Conservation (phyloP, 225 moss, liverwort and hornwort genomes). For the Physcomitrium patens region DNA sequence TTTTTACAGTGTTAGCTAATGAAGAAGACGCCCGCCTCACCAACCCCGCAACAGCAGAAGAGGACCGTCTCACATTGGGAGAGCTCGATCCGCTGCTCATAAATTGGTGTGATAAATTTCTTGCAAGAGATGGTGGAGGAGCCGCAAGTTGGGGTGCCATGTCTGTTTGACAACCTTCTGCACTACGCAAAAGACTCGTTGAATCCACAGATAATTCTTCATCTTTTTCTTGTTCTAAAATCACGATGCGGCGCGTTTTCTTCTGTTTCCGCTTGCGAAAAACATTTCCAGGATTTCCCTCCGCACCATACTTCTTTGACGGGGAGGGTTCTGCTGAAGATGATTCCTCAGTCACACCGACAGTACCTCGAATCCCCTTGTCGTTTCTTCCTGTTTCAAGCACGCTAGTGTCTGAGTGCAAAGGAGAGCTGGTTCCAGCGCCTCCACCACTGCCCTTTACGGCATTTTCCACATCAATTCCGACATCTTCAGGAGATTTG, state of each 20-base stretch:
- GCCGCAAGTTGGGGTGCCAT: slow-evolving; percentile 45
- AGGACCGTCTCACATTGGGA: slow-evolving; percentile 32
- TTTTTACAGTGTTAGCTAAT: slow-evolving; percentile 45
- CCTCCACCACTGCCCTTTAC: slow-evolving; percentile 23
- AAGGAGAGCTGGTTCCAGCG: slow-evolving; percentile 39
- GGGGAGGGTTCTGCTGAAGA: slow-evolving; percentile 31
- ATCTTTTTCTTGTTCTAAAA: slow-evolving; percentile 42
- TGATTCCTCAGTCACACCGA: slow-evolving; percentile 33
- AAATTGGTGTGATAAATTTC: slow-evolving; percentile 32
- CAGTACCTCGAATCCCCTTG: slow-evolving; percentile 31
- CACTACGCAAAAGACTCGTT: slow-evolving; percentile 22
- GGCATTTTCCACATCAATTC: not conserved
- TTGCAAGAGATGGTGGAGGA: slow-evolving; percentile 39
- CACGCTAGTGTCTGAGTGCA: slow-evolving; percentile 25
- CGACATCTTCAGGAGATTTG: slow-evolving; percentile 23
- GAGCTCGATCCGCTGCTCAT: slow-evolving; percentile 17
- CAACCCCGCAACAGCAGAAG: slow-evolving; percentile 37
- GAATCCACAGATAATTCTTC: slow-evolving; percentile 21
- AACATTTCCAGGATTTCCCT: slow-evolving; percentile 28
- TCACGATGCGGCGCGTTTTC: slow-evolving; percentile 50
- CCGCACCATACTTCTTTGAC: slow-evolving; percentile 28
- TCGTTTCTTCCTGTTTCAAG: slow-evolving; percentile 40
- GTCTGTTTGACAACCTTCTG: slow-evolving; percentile 38
- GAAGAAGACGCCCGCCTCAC: slow-evolving; percentile 33
- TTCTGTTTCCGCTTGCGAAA: slow-evolving; percentile 44